Conservation (phyloP, 331 rosid genomes). For the Quercus lobata region DNA sequence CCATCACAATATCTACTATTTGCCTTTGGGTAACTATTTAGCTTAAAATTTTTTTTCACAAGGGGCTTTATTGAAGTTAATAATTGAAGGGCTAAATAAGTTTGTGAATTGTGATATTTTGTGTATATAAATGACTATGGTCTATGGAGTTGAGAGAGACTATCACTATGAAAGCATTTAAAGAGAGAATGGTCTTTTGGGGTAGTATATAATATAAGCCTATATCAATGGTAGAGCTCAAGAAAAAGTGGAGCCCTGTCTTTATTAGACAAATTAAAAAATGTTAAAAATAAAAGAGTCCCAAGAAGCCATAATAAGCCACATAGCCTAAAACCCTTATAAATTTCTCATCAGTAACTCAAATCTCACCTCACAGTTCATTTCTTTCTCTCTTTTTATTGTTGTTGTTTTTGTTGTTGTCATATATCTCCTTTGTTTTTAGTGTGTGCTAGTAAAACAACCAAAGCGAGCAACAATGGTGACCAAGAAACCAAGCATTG, state of each 20-base stretch:
- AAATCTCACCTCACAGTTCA: constrained; percentile 48
- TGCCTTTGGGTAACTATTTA: not conserved
- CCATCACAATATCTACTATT: not conserved
- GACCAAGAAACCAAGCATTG: constrained; percentile 72
- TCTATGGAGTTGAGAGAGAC: constrained; percentile 12
- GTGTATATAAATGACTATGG: constrained; percentile 47
- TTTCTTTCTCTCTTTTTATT: constrained; percentile 7
- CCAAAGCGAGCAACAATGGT: constrained; percentile 44
- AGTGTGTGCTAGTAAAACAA: not conserved
- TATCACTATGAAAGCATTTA: not conserved
- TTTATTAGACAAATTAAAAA: constrained; percentile 32
- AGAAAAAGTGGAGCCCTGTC: constrained; percentile 59
- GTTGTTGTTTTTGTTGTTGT: not conserved
- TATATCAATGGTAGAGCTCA: not conserved
- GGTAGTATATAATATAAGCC: not conserved
- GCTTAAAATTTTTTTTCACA: not conserved
- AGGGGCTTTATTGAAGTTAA: not conserved
- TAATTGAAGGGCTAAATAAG: not conserved
- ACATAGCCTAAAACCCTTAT: constrained; percentile 31
- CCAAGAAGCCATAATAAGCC: not conserved
- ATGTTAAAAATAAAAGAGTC: not conserved
- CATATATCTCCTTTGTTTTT: not conserved
- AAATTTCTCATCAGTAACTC: constrained; percentile 55
- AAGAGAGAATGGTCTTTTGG: not conserved
- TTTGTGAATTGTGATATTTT: constrained; percentile 3